Evolutionary conservation across 2,329 filamentous ascomycete species (phyloP), one percentile per base, ranked within the genome.

Genomic region (Colletotrichum viniferum): DNA sequence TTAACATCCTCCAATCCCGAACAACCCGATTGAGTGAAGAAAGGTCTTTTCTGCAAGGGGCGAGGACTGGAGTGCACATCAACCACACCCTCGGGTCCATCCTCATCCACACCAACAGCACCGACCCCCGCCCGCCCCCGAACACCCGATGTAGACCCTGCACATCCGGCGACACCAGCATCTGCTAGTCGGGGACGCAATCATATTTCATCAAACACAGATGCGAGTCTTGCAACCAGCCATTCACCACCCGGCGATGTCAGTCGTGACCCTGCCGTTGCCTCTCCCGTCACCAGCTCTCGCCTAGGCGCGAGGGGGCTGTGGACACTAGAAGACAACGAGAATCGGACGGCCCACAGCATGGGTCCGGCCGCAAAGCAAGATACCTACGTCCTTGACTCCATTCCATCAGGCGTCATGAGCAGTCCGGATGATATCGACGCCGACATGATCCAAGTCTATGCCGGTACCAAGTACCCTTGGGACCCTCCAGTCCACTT

Each of bases 301-400:
- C 38, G 43, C 3, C 28, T 52, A 3, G 8, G 7, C 9, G 7
- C 34, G 3, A 26, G 5, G 3, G 66, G 24, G 4, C 7, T 61
- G 4, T 80, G 84, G 24, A 85, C 85, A 1, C 81, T 88, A 9
- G 87, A 88, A 73, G 86, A 88, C 73, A 84, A 83, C 16, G 78
- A 81, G 21, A 82, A 84, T 69, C 78, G 82, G 21, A 88, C 87
- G 3, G 85, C 87, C 14, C 87, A 88, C 77, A 86, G 82, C 14
- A 84, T 88, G 80, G 87, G 87, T 0, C 81, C 85, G 16, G 82
- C 86, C 3, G 85, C 83, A 12, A 87, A 89, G 78, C 87, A 89
- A 76, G 87, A 88, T 69, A 83, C 86, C 2, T 83, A 87, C 76
- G 82, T 88, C 10, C 81, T 89, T 6, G 85, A 86, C 48, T 87